phyloP scores from a whole-genome alignment of 352 stramenopile genomes.

The Phytophthora sansomeana region DNA sequence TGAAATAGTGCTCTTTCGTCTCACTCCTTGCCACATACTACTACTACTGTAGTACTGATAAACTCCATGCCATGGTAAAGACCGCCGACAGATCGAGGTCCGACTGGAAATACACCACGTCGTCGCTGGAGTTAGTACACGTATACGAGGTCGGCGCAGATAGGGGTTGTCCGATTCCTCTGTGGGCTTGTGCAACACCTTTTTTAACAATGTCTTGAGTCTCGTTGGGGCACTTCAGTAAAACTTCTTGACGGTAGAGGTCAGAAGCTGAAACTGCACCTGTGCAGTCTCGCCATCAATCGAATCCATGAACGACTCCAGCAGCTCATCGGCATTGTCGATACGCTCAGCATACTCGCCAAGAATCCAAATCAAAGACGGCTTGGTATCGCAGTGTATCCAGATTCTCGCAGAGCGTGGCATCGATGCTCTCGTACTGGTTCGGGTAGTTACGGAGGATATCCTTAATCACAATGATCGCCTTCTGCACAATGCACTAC shows the following conservation, averaged over 20 bases:
- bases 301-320: too few species aligned
- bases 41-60: too few species aligned
- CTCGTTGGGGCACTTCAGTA: constrained; percentile 96
- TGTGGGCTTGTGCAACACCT: constrained; percentile 97
- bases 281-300: constrained; percentile 98
- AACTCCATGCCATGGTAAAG: constrained; percentile 92
- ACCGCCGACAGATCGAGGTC: constrained; percentile 92
- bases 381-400: constrained; percentile 98
- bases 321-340: too few species aligned
- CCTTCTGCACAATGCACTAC: constrained; percentile 99
- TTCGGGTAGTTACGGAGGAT: constrained; percentile 99
- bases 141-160: constrained; percentile 97
- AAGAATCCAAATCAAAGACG: constrained; percentile 99
- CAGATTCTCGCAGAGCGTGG: constrained; percentile 99
- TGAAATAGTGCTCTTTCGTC: constrained; percentile 95
- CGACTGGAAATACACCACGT: too few species aligned
- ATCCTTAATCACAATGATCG: constrained; percentile 99
- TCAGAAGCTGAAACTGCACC: constrained; percentile 98
- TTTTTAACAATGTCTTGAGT: constrained; percentile 97
- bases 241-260: constrained; percentile 99
- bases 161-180: constrained; percentile 99
- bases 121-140: too few species aligned
- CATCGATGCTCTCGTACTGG: constrained; percentile 99
- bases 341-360: constrained; percentile 99
- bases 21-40: constrained; percentile 97